Evolutionary conservation across 345 rosid genomes (phyloP), one percentile per base, ranked within the genome.

Genomic region (Eucalyptus rudis): DNA sequence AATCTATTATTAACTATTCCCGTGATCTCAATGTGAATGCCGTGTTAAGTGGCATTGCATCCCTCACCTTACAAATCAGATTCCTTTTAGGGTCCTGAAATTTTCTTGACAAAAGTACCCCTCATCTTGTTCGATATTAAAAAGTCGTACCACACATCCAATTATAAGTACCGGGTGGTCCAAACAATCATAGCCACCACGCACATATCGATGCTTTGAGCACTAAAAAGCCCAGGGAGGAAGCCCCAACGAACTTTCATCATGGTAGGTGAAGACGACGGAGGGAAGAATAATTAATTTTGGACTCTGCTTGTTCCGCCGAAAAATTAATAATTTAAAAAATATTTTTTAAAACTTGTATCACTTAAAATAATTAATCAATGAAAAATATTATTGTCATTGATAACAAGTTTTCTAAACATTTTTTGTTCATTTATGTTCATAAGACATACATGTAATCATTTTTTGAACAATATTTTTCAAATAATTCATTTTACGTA

Each of bases 251-350:
- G 0, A 64, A 64, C 20, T 64, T 1, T n/a, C 8, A 64, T 64
- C 68, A 13, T 62, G 68, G 0, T 27, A 0, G 16, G 33, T 62
- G 68, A 59, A 59, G 62, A 56, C 12, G 0, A 27, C 4, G 8
- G 0, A 59, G 31, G n/a, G 7, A 27, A 59, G 14, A 59, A 59
- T 12, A 59, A 59, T 59, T 59, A 27, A 27, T 59, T 31, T 68
- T 16, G 12, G 12, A 59, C 43, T 16, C 3, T 1, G 2, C 10
- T 68, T 68, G 11, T 68, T 33, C 31, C 4, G 13, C 0, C 0
- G 1, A 9, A 68, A 68, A 68, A 68, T 31, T 0, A 66, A 0
- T 66, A 0, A 66, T 31, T 31, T 66, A 4, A 31, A n/a, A 31
- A 64, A 7, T n/a, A 1, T n/a, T 4, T 7, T n/a, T n/a, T 52